These are phyloP conservation scores for Arthrobotrys sphaeroides DNA, from an alignment of 2,329 filamentous ascomycete species.

Conservation along the genomic window DNA sequence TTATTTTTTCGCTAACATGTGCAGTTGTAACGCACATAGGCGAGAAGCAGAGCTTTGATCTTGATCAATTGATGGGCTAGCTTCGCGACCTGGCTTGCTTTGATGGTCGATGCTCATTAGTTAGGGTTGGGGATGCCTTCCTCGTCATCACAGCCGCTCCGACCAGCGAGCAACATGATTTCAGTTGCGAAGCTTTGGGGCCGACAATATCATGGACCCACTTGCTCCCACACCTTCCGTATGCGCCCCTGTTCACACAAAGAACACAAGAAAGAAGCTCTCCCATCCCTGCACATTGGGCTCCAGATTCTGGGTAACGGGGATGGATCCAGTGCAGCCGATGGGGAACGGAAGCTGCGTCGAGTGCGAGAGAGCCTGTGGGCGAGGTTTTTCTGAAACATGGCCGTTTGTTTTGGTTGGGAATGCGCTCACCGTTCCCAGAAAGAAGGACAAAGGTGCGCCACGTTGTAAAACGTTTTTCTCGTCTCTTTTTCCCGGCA, in stretches of 20 bases:
- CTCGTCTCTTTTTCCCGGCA: constrained; percentile 38
- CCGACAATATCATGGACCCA: constrained; percentile 14
- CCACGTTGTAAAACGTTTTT: constrained; percentile 54
- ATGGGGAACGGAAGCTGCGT: constrained; percentile 28
- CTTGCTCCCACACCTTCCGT: constrained; percentile 29
- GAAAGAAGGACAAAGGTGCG: constrained; percentile 31
- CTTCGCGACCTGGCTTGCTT: constrained; percentile 5
- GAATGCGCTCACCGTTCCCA: constrained; percentile 33
- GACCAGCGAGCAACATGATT: background rate
- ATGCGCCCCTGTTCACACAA: background rate
- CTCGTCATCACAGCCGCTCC: no score
- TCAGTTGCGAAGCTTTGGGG: constrained; percentile 8
- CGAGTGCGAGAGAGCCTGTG: constrained; percentile 2
- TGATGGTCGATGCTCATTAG: constrained; percentile 9
- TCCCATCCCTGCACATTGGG: constrained; percentile 36
- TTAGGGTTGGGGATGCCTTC: constrained; percentile 19
- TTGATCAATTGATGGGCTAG: constrained; percentile 10
- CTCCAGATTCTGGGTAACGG: constrained; percentile 45
- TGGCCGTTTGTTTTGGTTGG: constrained; percentile 42
- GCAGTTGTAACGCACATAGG: constrained; percentile 24
- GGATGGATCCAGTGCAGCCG: constrained; percentile 51
- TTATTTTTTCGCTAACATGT: constrained; percentile 52
- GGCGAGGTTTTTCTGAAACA: constrained; percentile 37
- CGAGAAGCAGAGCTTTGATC: constrained; percentile 16
- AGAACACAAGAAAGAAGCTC: constrained; percentile 43